A percentile compares a stretch with the other conserved stretches of the same genome.
These are phyloP conservation scores for Fusarium decemcellulare DNA, from an alignment of 2,329 filamentous ascomycete species.

Conservation along the genomic window DNA sequence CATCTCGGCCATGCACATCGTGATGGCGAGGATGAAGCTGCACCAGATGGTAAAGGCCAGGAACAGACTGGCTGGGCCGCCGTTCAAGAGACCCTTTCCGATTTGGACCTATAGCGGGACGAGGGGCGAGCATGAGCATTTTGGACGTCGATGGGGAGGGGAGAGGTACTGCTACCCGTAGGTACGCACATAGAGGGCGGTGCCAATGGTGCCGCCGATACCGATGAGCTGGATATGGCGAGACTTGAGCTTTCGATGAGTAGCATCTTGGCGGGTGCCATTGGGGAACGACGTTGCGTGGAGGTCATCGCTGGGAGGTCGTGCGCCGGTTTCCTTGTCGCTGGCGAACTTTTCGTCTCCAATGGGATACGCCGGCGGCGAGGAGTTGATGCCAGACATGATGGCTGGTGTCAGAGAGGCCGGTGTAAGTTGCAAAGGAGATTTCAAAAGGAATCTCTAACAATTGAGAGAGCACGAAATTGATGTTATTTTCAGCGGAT, in stretches of 20 bases:
- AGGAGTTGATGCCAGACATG: conserved; percentile 42
- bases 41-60: conserved; percentile 75
- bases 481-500: conserved; percentile 34
- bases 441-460: too few species aligned
- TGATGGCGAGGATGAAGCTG: conserved; percentile 72
- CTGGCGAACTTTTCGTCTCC: conserved; percentile 39
- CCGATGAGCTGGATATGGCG: conserved; percentile 73
- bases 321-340: conserved; percentile 13
- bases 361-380: conserved; percentile 41
- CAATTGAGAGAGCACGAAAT: not conserved
- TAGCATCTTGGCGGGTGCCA: conserved; percentile 44
- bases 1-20: conserved; percentile 79
- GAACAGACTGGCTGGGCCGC: conserved; percentile 71
- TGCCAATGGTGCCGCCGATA: conserved; percentile 76
- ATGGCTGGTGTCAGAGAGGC: conserved; percentile 17
- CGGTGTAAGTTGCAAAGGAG: not conserved
- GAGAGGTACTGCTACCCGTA: not conserved
- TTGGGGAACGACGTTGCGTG: not conserved
- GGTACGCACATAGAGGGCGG: conserved; percentile 66
- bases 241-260: conserved; percentile 67
- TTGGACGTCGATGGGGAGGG: conserved; percentile 3
- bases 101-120: conserved; percentile 62
- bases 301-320: conserved; percentile 1
- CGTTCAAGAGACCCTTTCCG: conserved; percentile 69
- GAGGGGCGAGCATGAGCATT: conserved; percentile 33